Conservation (phyloP, 208 protist genomes). For the Wallacemonas sp. region DNA sequence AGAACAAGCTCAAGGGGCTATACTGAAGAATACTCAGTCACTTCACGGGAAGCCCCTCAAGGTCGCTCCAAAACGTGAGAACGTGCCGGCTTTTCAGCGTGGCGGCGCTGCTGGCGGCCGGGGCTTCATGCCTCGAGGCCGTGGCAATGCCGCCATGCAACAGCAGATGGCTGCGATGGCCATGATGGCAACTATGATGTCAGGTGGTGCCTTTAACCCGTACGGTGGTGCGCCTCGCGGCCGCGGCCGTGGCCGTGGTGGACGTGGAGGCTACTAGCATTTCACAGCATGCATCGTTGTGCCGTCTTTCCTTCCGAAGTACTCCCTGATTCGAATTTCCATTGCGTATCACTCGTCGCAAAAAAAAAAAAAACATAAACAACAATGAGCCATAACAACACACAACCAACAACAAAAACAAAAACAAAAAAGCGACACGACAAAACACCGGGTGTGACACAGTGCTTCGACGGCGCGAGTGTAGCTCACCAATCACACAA, state of each 20-base stretch:
- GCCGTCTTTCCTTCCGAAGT: too few relatives aligned
- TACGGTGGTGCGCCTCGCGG: constrained; percentile 35
- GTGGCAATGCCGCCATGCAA: constrained; percentile 42
- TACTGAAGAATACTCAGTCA: constrained; percentile 86
- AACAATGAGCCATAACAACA: constrained; percentile 6
- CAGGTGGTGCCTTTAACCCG: constrained; percentile 59
- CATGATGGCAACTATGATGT: constrained; percentile 88
- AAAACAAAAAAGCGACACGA: constrained; percentile 8
- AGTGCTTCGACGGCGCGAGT: too few relatives aligned
- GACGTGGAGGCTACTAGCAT: constrained; percentile 30
- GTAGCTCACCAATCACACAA: not conserved
- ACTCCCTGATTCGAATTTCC: too few relatives aligned
- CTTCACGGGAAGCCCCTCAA: constrained; percentile 84
- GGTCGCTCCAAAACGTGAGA: constrained; percentile 85
- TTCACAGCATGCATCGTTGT: too few relatives aligned
- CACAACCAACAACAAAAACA: constrained; percentile 16
- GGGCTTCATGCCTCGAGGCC: constrained; percentile 34
- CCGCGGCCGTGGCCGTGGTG: constrained; percentile 39
- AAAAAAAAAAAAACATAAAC: constrained; percentile 27
- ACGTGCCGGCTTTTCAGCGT: constrained; percentile 81
- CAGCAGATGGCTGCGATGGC: constrained; percentile 74
- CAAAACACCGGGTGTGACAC: too few relatives aligned
- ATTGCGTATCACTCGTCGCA: not conserved
- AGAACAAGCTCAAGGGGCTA: constrained; percentile 78
- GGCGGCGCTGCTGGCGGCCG: constrained; percentile 39